Percentiles rank a stretch among this genome's conserved stretches.
These are phyloP conservation scores for Penicillium psychrofluorescens DNA, from an alignment of 495 filamentous ascomycete species.

Conservation along the genomic window DNA sequence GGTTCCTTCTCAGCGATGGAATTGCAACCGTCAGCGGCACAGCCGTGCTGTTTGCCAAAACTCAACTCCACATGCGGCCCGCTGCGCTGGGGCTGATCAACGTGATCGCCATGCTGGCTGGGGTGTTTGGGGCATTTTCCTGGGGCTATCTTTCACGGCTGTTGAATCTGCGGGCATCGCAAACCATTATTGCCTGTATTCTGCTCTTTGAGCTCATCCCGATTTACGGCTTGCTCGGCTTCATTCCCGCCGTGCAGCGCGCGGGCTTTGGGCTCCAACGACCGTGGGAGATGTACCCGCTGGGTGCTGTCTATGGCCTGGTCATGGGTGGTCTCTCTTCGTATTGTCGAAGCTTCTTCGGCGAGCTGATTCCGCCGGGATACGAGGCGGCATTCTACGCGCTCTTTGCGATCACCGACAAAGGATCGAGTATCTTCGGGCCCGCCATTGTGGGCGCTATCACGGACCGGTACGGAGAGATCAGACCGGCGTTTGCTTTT, in stretches of 20 bases:
- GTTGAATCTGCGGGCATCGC: constrained; percentile 61
- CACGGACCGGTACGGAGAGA: constrained; percentile 82
- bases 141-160: constrained; percentile 71
- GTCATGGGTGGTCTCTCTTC: constrained; percentile 89
- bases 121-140: constrained; percentile 80
- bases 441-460: constrained; percentile 90
- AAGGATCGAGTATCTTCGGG: constrained; percentile 90
- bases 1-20: constrained; percentile 90
- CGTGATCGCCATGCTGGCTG: constrained; percentile 76
- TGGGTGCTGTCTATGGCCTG: constrained; percentile 85
- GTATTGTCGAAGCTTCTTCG: constrained; percentile 89
- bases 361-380: constrained; percentile 86
- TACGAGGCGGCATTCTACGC: constrained; percentile 95
- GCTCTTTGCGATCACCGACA: constrained; percentile 95
- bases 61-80: constrained; percentile 79
- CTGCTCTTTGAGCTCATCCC: constrained; percentile 87
- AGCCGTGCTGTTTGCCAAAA: constrained; percentile 93
- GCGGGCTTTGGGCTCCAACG: constrained; percentile 82
- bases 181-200: constrained; percentile 89
- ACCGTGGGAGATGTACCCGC: constrained; percentile 94
- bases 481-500: constrained; percentile 90
- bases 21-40: constrained; percentile 95
- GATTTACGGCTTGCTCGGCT: constrained; percentile 83
- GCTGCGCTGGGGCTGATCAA: constrained; percentile 88
- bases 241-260: constrained; percentile 69